These are phyloP conservation scores for Fusarium liriodendri DNA, from an alignment of 2,329 filamentous ascomycete species.

Conservation along the genomic window DNA sequence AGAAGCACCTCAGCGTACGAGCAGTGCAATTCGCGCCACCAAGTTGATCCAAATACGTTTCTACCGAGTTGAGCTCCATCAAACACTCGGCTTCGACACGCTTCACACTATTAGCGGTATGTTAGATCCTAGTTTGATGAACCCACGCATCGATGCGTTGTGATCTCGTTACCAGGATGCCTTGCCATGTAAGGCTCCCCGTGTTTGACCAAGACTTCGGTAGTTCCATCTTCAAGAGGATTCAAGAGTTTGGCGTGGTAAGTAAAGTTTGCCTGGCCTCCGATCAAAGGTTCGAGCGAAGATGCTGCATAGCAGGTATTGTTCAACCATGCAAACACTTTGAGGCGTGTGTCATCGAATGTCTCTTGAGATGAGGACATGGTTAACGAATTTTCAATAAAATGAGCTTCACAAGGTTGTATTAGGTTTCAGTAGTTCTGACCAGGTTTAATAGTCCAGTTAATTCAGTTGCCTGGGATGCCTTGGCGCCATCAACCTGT, in stretches of 20 bases:
- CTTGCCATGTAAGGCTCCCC: slow-evolving; percentile 8
- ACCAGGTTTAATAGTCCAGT: not conserved
- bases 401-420: not conserved
- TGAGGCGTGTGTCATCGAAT: not conserved
- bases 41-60: accelerated
- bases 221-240: not conserved
- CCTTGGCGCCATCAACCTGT: not conserved
- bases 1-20: not conserved
- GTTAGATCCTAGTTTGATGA: not conserved
- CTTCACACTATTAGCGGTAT: not conserved
- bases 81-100: not conserved
- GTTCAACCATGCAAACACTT: not conserved
- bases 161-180: not conserved
- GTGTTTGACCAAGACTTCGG: slow-evolving; percentile 3
- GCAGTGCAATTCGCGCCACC: not conserved
- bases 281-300: not conserved
- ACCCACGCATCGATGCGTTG: slow-evolving; percentile 1
- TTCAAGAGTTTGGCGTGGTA: not conserved
- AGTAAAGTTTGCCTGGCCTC: slow-evolving; percentile 4
- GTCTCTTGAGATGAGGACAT: not conserved
- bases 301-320: not conserved
- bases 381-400: not conserved
- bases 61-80: not conserved
- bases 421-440: not conserved
- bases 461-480: not conserved